Conservation (phyloP, 2,329 filamentous ascomycete genomes). For the Blumeria graminis region DNA sequence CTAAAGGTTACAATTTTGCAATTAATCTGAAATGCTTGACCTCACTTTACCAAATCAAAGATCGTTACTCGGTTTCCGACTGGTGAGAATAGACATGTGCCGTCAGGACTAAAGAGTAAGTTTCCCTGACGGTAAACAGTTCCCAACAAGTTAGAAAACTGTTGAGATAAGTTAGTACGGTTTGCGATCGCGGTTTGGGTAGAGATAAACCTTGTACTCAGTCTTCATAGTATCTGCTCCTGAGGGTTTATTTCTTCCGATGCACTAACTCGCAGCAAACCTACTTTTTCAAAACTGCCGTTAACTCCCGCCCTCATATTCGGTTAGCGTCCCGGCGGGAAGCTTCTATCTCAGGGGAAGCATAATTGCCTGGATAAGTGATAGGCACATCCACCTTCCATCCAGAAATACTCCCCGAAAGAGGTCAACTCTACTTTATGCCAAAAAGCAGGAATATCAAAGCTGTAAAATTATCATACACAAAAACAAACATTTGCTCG, state of each 20-base stretch:
- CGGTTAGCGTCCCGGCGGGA: slow-evolving; percentile 1
- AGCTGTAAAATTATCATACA: background rate
- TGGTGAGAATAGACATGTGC: slow-evolving; percentile 81
- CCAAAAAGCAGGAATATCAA: background rate
- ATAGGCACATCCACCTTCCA: too few relatives aligned
- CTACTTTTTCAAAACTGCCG: too few relatives aligned
- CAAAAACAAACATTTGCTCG: background rate
- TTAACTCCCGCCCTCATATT: background rate
- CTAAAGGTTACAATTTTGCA: slow-evolving; percentile 3
- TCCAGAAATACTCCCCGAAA: background rate
- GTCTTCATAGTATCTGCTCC: slow-evolving; percentile 60
- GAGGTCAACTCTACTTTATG: background rate
- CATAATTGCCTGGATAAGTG: background rate
- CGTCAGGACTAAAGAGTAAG: slow-evolving; percentile 86
- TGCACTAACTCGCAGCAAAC: too few relatives aligned
- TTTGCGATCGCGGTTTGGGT: background rate
- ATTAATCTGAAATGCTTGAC: background rate
- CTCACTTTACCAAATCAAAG: slow-evolving; percentile 85
- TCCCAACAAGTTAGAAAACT: slow-evolving; percentile 97
- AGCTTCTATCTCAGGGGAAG: slow-evolving; percentile 6
- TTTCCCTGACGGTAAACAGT: slow-evolving; percentile 98
- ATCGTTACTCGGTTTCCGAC: slow-evolving; percentile 91
- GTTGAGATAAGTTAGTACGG: slow-evolving; percentile 1
- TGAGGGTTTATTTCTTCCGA: slow-evolving; percentile 6
- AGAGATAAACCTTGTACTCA: slow-evolving; percentile 58